Base-by-base conservation (phyloP, 352 stramenopile genomes). In the Pythium folliculosum region DNA sequence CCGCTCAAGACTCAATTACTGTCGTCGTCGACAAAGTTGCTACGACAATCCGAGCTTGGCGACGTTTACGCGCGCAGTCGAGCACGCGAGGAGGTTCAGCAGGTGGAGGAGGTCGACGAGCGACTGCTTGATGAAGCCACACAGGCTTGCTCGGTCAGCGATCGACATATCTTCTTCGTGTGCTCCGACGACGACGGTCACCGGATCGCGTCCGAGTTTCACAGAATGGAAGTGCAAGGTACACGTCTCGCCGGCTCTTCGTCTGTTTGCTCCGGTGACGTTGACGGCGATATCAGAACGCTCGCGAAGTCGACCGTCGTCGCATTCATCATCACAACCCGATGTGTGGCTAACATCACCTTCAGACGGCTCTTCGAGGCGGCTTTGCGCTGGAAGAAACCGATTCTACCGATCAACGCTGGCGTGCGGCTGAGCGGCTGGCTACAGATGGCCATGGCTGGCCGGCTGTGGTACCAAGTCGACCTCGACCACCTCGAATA, bases 381-480 rank as follows among this genome's bases (percentile, higher is more conserved):
- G 5, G 74, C 76, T 0, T 43, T 79, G 5, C 63, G 65, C 3
- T 79, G 69, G 77, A 61, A 60, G 8, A 86, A 77, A 37, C 70
- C 72, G 1, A 54, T 84, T 13, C 53, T 88, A 0, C 77, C 77
- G 0, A 82, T 84, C 35, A 86, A 84, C 32, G 72, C 76, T 7
- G 70, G 68, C 4, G 64, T 67, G 16, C 43, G 67, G 14, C 60
- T 86, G 30, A 49, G 23, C 5, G 70, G 76, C 1, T 88, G 80
- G 79, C 49, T 88, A 8, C 65, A 67, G 16, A 44, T 86, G n/a
- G 74, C 65, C 1, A 82, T 86, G 73, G 77, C 76, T 7, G 80
- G 80, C n/a, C 66, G 76, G 6, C 73, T 88, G 5, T 88, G 79
- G 79, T 88, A 88, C 53, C 71, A 85, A 54, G 76, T 86, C 3